Base-by-base conservation (phyloP, 2,329 filamentous ascomycete genomes). In the Ophiobolus disseminans region DNA sequence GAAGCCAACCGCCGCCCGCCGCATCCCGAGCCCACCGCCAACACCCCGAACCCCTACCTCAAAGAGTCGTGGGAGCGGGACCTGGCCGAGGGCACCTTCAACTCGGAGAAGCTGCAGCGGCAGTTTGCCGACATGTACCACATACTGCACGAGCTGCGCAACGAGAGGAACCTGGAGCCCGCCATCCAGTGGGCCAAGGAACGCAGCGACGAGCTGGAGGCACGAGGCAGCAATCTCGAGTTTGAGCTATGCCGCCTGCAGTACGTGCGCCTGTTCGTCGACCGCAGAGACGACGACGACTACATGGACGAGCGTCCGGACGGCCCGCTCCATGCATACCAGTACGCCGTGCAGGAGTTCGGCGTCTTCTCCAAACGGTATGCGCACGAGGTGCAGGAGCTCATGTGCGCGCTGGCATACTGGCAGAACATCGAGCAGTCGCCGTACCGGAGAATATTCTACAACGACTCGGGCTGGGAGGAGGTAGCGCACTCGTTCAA, bases 201-300 rank as follows among this genome's bases (percentile, higher is more conserved):
- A 20, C 88, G 97, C 64, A 87, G 86, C 49, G 72, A 75, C 4
- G 79, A 86, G 20, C 80, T 99, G 2, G 91, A 96, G 65, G 82
- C 83, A 3, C 84, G 91, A 38, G 93, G 92, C 3, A 96, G 91
- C 65, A 96, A 96, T 62, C 83, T 99, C 2, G 93, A 97, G 70
- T 99, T 97, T 57, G 93, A 99, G 66, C 85, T 99, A 2, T 90
- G 87, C 75, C 89, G 91, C 57, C 80, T 97, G 14, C 91, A 96
- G 61, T 99, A 90, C 63, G 83, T 97, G 25, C 93, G 90, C 83
- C 81, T 97, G 1, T 96, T 95, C 73, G 46, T 62, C n/a, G 57
- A 59, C 21, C 43, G 51, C 5, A 45, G 36, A 8, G 30, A 45
- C 2, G 86, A 87, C 0, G 82, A 83, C 8, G 75, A 85, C 1